A percentile compares a stretch with the other conserved stretches of the same genome.
These are phyloP conservation scores for Parasarocladium wereldwijsianum DNA, from an alignment of 2,329 filamentous ascomycete genomes.

Conservation along the genomic window DNA sequence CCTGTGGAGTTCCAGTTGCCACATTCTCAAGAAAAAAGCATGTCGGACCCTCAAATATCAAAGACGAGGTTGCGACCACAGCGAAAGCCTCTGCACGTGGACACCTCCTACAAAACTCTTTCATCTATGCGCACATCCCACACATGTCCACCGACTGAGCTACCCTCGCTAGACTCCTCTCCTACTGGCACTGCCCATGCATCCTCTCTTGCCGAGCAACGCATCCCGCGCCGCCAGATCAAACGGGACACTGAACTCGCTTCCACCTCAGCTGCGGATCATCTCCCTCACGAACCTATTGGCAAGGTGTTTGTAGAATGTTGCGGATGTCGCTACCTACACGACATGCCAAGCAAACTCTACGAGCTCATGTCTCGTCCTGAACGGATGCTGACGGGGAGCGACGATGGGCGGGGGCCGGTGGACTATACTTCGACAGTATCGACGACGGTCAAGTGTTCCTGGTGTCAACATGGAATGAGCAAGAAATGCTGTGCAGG, in stretches of 20 bases:
- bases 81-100: too few relatives aligned
- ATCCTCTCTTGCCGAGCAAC: neutral
- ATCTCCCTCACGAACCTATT: conserved; percentile 32
- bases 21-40: too few relatives aligned
- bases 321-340: conserved; percentile 48
- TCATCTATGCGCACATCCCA: neutral
- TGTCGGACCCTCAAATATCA: too few relatives aligned
- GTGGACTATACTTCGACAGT: conserved; percentile 37
- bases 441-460: conserved; percentile 50
- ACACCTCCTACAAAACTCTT: too few relatives aligned
- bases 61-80: too few relatives aligned
- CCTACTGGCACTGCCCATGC: neutral
- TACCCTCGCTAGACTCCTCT: conserved; percentile 4
- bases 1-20: too few relatives aligned
- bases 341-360: conserved; percentile 49
- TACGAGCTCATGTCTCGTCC: conserved; percentile 51
- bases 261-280: neutral
- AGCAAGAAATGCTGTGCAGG: conserved; percentile 53
- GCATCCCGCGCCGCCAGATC: neutral
- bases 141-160: conserved; percentile 1
- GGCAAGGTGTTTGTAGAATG: conserved; percentile 53
- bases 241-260: neutral
- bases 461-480: conserved; percentile 62
- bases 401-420: conserved; percentile 24
- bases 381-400: conserved; percentile 38